These are phyloP conservation scores for Kokia cookei DNA, from an alignment of 441 rosid genomes.

Conservation along the genomic window DNA sequence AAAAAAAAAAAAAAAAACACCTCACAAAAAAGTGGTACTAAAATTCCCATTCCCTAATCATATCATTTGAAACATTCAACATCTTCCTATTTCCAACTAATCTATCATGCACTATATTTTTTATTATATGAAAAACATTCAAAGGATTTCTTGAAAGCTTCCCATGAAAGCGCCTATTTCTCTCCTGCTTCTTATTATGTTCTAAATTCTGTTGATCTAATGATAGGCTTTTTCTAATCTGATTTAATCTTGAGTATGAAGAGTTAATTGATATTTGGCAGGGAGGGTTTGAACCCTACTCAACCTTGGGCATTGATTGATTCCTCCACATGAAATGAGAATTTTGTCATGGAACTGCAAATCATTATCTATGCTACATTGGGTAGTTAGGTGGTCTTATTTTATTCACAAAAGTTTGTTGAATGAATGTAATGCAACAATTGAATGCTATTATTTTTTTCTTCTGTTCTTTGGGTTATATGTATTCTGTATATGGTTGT, in stretches of 20 bases:
- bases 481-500: neutral
- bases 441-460: neutral
- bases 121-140: too few relatives aligned
- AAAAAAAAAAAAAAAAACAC: too few relatives aligned
- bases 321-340: neutral
- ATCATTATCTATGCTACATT: neutral
- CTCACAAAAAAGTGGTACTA: too few relatives aligned
- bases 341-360: neutral
- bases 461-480: neutral
- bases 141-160: too few relatives aligned
- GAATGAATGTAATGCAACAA: neutral
- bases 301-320: conserved; percentile 87
- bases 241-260: neutral
- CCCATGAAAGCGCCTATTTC: too few relatives aligned
- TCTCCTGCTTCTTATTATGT: neutral
- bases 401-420: neutral
- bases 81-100: too few relatives aligned
- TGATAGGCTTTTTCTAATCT: neutral
- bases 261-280: conserved; percentile 38
- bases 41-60: too few relatives aligned
- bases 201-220: neutral
- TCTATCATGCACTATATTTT: too few relatives aligned
- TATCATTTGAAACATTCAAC: too few relatives aligned
- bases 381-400: neutral
- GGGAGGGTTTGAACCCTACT: conserved; percentile 81